Base-by-base conservation (phyloP, 345 rosid genomes). In the Lumnitzera racemosa region DNA sequence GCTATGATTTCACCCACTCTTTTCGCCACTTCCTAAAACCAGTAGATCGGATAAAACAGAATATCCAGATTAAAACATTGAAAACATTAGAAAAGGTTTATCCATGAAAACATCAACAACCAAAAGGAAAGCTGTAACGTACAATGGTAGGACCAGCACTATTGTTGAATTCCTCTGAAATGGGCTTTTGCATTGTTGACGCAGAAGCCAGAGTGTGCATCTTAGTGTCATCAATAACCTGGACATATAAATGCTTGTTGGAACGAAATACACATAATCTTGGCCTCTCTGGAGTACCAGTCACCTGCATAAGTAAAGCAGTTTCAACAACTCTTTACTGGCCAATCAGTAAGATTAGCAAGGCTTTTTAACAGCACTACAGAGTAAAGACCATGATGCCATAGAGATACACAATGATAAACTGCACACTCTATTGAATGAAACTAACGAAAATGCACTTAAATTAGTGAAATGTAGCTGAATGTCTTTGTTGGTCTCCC, bases 151-250 rank as follows among this genome's bases (percentile, higher is more conserved):
- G 96, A 58, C 95, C 86, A 61, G 87, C 66, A 11, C 77, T 80
- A 72, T 66, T 84, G 70, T 86, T 65, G 2, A 88, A 72, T 61
- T 80, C 88, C 69, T 86, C 83, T 2, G 81, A 76, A 68, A 90
- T 58, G 13, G 84, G 76, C 65, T 84, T 87, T 81, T 87, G 91
- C 81, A 75, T 80, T 5, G 99, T 90, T 46, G 97, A 89, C 25
- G 88, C 96, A 0, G 97, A 78, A 64, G 96, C 96, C 61, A 94
- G 87, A 0, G 99, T 94, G 74, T 90, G 99, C 97, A 90, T 94
- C 86, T 90, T 90, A 3, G 89, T 76, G 73, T 94, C 99, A 76
- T 94, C 99, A 62, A 94, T 86, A 74, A 94, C 96, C 76, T 94
- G 97, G 46, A 79, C 96, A 61, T 86, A 88, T 15, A 94, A 75